Conservation (phyloP, 2,329 filamentous ascomycete genomes). For the Colletotrichum sp. region DNA sequence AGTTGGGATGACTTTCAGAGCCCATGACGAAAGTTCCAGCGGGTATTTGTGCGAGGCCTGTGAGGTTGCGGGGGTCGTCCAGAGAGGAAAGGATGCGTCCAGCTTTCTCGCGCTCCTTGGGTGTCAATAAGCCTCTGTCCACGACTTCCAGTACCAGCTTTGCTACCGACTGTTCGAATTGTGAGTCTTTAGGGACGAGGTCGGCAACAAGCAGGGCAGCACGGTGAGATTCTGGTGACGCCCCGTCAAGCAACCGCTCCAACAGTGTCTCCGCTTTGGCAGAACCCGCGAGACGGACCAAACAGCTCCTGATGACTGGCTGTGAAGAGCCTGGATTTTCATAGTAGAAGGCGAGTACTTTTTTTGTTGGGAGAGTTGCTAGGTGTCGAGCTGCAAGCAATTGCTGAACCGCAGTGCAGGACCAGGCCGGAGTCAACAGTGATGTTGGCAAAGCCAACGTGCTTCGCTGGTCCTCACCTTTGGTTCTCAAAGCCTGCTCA, state of each 20-base stretch:
- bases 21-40: background rate
- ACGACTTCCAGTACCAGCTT: background rate
- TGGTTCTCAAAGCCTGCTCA: background rate
- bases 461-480: rapidly evolving
- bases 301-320: background rate
- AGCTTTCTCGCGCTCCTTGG: background rate
- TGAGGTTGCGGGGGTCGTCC: conserved; percentile 1
- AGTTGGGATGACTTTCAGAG: conserved; percentile 5
- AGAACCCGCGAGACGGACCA: background rate
- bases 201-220: background rate
- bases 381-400: background rate
- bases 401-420: background rate
- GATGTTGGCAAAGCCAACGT: background rate
- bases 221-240: background rate
- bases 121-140: background rate
- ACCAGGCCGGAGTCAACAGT: background rate
- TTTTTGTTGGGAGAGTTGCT: background rate
- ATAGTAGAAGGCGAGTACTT: background rate
- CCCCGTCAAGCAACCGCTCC: background rate
- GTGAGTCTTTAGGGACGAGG: background rate
- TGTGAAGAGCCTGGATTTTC: background rate
- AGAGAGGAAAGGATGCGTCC: background rate
- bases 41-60: background rate
- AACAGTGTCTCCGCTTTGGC: background rate
- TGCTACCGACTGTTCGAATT: background rate